phyloP scores from a whole-genome alignment of 306 rosid genomes.

The Prinsepia uniflora region DNA sequence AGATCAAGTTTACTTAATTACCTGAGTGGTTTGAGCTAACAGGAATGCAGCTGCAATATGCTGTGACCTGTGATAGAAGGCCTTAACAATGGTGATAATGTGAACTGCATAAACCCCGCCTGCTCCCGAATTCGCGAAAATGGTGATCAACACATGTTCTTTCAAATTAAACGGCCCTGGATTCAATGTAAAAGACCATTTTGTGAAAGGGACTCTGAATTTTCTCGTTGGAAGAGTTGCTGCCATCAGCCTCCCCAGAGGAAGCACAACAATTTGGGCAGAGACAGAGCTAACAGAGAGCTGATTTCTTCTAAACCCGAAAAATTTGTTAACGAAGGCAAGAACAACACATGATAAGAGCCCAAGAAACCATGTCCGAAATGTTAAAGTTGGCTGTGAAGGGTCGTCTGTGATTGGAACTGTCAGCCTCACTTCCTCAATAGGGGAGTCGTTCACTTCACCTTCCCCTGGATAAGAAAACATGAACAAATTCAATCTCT shows the following conservation, averaged over 20 bases:
- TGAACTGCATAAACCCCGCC: slow-evolving; percentile 64
- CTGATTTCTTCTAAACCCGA: slow-evolving; percentile 58
- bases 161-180: slow-evolving; percentile 80
- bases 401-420: slow-evolving; percentile 71
- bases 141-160: slow-evolving; percentile 81
- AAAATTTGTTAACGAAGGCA: slow-evolving; percentile 74
- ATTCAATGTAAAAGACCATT: slow-evolving; percentile 58
- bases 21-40: slow-evolving; percentile 80
- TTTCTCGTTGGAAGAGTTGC: slow-evolving; percentile 45
- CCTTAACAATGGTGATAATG: slow-evolving; percentile 76
- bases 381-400: slow-evolving; percentile 56
- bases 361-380: slow-evolving; percentile 84
- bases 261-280: slow-evolving; percentile 67
- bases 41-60: slow-evolving; percentile 60
- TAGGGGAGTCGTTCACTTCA: slow-evolving; percentile 58
- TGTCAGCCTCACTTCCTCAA: slow-evolving; percentile 82
- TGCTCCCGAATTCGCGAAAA: slow-evolving; percentile 70
- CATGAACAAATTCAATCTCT: background rate
- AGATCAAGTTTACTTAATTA: background rate
- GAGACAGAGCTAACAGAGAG: slow-evolving; percentile 51
- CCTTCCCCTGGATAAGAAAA: slow-evolving; percentile 27
- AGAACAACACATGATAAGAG: slow-evolving; percentile 50
- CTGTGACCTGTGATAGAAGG: slow-evolving; percentile 59
- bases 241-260: slow-evolving; percentile 84
- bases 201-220: slow-evolving; percentile 41